Evolutionary conservation across 352 stramenopile genomes (phyloP), one percentile per base, ranked within the genome.

Genomic region (Globisporangium splendens): DNA sequence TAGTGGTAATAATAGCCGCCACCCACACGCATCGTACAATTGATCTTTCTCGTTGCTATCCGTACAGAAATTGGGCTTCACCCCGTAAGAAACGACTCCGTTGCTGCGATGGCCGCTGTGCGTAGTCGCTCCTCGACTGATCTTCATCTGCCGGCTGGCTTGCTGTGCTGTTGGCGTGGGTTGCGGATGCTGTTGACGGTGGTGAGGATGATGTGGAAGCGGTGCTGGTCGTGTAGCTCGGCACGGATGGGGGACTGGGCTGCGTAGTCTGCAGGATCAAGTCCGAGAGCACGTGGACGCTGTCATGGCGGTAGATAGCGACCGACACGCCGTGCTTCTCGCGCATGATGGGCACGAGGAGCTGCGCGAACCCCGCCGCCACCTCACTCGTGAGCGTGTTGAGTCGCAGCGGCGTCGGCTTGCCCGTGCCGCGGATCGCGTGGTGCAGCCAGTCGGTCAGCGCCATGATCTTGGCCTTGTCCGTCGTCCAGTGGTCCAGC

Each of bases 371-470:
- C 17, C 77, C 79, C 1, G 79, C 79, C 18, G 71, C 68, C 0
- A 89, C 68, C 46, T 88, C 77, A 39, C 73, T 85, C 22, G 62
- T 72, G 44, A 89, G 63, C 10, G 69, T 70, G 17, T 75, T 31
- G 21, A 89, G 38, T 14, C 74, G 74, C 50, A 89, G 46, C 12
- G 70, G 67, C 8, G 63, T 72, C 1, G 72, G 57, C 39, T 72
- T 69, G 14, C 73, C 72, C 5, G 69, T 83, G 39, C 73, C 75
- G 53, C 77, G 73, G 39, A 88, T 78, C 18, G 73, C 73, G 59
- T 80, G 68, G 68, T 89, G 79, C 46, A 89, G 50, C 77, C 77
- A 89, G 56, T 85, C 77, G 1, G 77, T 79, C 31, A 89, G 62
- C 38, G 46, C 59, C 68, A 79, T 82, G 48, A 76, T 61, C 59